Evolutionary conservation across 179 eudicot species (phyloP).

Genomic region (Spinacia oleracea): DNA sequence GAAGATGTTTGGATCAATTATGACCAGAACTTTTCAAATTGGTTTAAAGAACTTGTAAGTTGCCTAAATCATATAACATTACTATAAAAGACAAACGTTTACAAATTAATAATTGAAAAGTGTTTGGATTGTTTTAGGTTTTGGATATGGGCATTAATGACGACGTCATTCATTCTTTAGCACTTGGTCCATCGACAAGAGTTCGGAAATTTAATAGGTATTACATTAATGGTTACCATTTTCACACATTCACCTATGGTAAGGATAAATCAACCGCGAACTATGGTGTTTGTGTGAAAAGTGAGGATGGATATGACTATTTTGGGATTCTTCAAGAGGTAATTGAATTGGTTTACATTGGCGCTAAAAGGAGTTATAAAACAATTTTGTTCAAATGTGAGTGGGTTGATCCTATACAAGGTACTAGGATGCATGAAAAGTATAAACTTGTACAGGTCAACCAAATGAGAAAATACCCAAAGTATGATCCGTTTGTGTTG

Average conservation of each 20-base stretch:
- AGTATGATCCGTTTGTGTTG: slow-evolving; percentile 4
- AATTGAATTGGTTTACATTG: neutral
- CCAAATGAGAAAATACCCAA: neutral
- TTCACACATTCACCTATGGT: neutral
- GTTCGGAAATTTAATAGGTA: neutral
- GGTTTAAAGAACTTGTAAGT: slow-evolving; percentile 7
- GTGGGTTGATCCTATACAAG: neutral
- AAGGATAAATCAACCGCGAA: neutral
- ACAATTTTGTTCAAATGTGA: slow-evolving; percentile 10
- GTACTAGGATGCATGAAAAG: neutral
- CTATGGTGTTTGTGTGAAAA: neutral
- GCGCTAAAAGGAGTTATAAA: neutral
- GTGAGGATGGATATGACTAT: neutral
- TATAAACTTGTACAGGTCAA: slow-evolving; percentile 1
- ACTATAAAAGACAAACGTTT: too few relatives aligned
- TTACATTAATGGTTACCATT: neutral
- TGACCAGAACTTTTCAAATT: neutral
- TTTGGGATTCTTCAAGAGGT: neutral
- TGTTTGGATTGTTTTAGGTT: neutral
- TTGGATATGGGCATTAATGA: neutral
- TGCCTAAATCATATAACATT: neutral
- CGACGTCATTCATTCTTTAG: neutral
- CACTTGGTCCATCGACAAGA: neutral
- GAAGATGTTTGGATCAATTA: neutral
- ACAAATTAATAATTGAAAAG: neutral